phyloP scores from a whole-genome alignment of 2,329 filamentous ascomycete genomes.

The Calonectria multiphialidica region DNA sequence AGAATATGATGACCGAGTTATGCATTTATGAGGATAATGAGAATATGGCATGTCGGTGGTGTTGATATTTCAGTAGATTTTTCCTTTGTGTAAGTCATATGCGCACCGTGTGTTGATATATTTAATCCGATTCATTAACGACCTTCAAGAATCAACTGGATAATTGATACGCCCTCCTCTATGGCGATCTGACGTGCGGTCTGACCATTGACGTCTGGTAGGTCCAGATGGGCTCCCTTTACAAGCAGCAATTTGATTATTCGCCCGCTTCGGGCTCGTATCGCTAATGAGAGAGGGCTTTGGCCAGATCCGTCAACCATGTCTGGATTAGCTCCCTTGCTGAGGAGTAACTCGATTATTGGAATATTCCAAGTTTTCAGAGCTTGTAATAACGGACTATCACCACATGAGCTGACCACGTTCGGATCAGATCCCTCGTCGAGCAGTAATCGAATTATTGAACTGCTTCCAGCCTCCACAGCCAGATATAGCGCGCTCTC shows the following conservation, averaged over 20 bases:
- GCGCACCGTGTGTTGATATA: neutral
- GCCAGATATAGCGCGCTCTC: no score
- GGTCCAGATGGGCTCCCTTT: neutral
- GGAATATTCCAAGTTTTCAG: no score
- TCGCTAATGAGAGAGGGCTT: no score
- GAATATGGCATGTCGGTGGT: conserved; percentile 8
- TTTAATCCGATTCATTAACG: neutral
- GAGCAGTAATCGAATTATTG: no score
- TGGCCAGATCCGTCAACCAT: no score
- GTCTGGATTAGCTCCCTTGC: neutral
- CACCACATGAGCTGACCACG: no score
- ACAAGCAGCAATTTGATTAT: neutral
- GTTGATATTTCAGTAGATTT: neutral
- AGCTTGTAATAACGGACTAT: no score
- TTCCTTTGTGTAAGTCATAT: neutral
- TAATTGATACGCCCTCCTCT: neutral
- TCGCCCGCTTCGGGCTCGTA: neutral
- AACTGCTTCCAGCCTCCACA: no score
- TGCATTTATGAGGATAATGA: conserved; percentile 25
- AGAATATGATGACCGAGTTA: conserved; percentile 27
- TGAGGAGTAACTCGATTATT: neutral
- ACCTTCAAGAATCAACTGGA: neutral
- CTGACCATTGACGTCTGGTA: neutral
- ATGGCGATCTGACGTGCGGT: neutral
- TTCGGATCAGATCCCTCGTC: no score